Evolutionary conservation across 2,329 filamentous ascomycete species (phyloP), one percentile per base, ranked within the genome.

Genomic region (Pleoardoris graminearum): DNA sequence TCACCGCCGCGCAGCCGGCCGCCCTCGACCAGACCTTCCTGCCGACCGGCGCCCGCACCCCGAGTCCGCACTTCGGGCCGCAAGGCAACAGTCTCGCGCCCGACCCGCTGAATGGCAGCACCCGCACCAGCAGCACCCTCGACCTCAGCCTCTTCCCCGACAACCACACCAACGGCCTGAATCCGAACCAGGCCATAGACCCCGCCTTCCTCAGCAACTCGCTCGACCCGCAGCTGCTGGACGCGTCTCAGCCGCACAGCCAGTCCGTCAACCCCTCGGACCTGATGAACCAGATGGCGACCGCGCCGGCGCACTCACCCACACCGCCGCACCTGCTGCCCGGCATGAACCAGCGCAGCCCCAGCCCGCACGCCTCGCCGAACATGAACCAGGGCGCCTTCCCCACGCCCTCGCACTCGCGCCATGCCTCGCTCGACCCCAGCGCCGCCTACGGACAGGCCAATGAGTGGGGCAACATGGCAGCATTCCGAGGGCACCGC

Each of bases 401-500:
- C 68, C 77, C 78, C 57, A 79, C 78, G 16, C 79, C 82, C 47
- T 77, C 76, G 51, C 81, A 85, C 67, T 85, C 84, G 48, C 79
- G 84, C 48, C 79, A 85, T 61, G 76, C 80, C 17, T 86, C 84
- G 19, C 73, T 87, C 27, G 84, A 86, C 57, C 85, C 85, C 5
- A 84, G 77, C 58, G 82, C 84, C 2, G 81, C 82, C 44, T 87
- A 82, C 61, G 76, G 80, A 37, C 79, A 80, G 57, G 75, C 74
- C 14, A 75, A 76, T 39, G 85, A 88, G 56, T 88, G 85, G 85
- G 77, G 78, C 29, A 79, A 77, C 67, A 81, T 82, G 61, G 75
- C 77, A 32, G 76, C 79, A 54, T 97, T 96, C 67, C 87, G 90
- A 60, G 80, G 84, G n/a, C 93, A 97, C 70, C 84, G 91, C 62